phyloP scores from a whole-genome alignment of 768 basidiomycete species.

The Trichaptum fuscoviolaceum region DNA sequence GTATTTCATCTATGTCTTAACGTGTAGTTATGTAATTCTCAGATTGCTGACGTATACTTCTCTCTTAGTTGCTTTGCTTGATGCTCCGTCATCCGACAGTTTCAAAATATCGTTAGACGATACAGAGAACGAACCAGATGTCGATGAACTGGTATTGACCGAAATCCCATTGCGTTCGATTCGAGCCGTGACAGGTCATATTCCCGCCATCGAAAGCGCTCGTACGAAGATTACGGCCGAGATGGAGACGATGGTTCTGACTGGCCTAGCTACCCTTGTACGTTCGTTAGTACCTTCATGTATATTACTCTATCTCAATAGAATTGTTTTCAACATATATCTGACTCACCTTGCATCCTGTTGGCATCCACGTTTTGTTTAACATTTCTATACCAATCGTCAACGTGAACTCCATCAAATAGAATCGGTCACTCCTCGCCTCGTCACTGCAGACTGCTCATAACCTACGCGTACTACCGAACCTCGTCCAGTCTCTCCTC shows the following conservation, averaged over 20 bases:
- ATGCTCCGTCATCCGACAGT: slow-evolving; percentile 14
- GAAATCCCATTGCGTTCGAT: slow-evolving; percentile 67
- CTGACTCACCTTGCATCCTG: too few relatives aligned
- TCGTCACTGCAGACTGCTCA: slow-evolving; percentile 95
- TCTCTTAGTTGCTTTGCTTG: slow-evolving; percentile 44
- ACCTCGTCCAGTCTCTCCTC: slow-evolving; percentile 74
- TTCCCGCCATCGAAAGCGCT: slow-evolving; percentile 68
- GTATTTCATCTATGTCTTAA: background rate
- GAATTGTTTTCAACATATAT: too few relatives aligned
- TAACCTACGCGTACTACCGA: slow-evolving; percentile 81
- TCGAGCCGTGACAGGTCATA: slow-evolving; percentile 60
- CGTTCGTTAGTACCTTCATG: slow-evolving; percentile 22
- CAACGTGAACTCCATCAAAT: background rate
- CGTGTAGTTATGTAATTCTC: too few relatives aligned
- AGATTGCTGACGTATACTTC: too few relatives aligned
- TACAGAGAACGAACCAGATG: slow-evolving; percentile 10
- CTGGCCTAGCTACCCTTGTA: slow-evolving; percentile 73
- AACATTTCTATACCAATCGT: background rate
- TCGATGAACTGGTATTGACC: slow-evolving; percentile 9
- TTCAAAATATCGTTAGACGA: too few relatives aligned
- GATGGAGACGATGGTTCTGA: slow-evolving; percentile 89
- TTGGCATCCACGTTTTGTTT: too few relatives aligned
- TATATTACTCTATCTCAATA: background rate
- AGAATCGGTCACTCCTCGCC: slow-evolving; percentile 90
- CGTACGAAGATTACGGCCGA: slow-evolving; percentile 67